Conservation (phyloP, 2,329 filamentous ascomycete species). For the Verticillium isaacii region DNA sequence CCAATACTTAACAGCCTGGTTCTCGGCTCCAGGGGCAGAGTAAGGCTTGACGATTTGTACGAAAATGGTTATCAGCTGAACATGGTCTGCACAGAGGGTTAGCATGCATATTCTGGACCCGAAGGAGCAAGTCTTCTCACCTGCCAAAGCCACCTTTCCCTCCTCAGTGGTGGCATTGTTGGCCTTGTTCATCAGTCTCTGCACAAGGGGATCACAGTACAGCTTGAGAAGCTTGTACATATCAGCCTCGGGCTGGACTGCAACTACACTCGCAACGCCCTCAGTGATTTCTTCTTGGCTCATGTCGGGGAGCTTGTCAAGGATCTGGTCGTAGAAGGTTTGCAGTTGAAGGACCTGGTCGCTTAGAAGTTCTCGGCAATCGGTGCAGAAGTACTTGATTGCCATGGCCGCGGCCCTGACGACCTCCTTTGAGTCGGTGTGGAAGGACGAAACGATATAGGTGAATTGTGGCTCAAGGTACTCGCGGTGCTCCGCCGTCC, state of each 20-base stretch:
- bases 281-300: constrained; percentile 97
- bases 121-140: constrained; percentile 35
- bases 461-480: constrained; percentile 90
- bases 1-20: constrained; percentile 95
- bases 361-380: constrained; percentile 83
- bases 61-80: constrained; percentile 90
- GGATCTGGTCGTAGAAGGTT: constrained; percentile 83
- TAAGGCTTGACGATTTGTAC: constrained; percentile 74
- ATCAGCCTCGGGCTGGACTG: constrained; percentile 75
- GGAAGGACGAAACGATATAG: constrained; percentile 92
- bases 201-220: constrained; percentile 87
- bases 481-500: constrained; percentile 91
- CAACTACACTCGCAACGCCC: constrained; percentile 87
- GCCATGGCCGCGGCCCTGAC: constrained; percentile 86
- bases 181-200: constrained; percentile 79
- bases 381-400: constrained; percentile 95
- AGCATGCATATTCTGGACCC: constrained; percentile 1
- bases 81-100: constrained; percentile 58
- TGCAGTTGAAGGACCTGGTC: constrained; percentile 83
- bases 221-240: constrained; percentile 83
- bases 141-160: constrained; percentile 79
- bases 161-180: constrained; percentile 79
- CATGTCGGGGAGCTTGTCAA: constrained; percentile 76
- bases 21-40: constrained; percentile 65
- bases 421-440: constrained; percentile 84